Evolutionary conservation across 352 stramenopile species (phyloP).

Genomic region (Peronosclerospora sorghi): DNA sequence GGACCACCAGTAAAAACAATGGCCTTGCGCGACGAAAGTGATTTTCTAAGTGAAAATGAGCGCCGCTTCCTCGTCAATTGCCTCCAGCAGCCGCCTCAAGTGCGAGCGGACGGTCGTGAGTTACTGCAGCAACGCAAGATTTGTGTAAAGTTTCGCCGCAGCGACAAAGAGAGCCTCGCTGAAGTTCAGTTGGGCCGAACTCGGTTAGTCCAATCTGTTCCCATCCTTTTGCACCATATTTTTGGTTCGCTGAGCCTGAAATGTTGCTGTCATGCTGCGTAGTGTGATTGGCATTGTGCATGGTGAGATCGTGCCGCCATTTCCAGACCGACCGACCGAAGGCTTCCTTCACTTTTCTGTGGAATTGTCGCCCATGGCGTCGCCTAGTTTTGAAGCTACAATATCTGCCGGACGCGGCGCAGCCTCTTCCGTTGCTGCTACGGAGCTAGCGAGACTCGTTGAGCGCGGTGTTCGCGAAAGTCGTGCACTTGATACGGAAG

Average conservation of each 20-base stretch:
- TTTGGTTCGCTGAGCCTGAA: not conserved
- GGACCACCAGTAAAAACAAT: slow-evolving; percentile 18
- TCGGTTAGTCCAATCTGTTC: slow-evolving; percentile 26
- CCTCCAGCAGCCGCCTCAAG: slow-evolving; percentile 41
- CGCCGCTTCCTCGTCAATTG: slow-evolving; percentile 63
- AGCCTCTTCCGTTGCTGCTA: slow-evolving; percentile 30
- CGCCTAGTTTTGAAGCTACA: slow-evolving; percentile 58
- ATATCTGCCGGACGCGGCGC: slow-evolving; percentile 26
- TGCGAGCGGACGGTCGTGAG: slow-evolving; percentile 65
- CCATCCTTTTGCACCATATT: not conserved
- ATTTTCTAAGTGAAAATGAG: slow-evolving; percentile 77
- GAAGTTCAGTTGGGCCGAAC: slow-evolving; percentile 70
- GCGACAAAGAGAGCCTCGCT: slow-evolving; percentile 59
- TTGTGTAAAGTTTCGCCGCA: slow-evolving; percentile 73
- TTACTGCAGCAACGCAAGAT: slow-evolving; percentile 78
- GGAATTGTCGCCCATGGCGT: slow-evolving; percentile 76
- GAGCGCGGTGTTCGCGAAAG: slow-evolving; percentile 88
- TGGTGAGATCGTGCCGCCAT: slow-evolving; percentile 77
- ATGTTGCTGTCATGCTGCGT: not conserved
- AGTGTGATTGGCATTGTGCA: slow-evolving; percentile 77
- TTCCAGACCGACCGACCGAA: slow-evolving; percentile 78
- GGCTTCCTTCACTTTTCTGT: slow-evolving; percentile 82
- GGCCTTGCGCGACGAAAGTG: slow-evolving; percentile 47
- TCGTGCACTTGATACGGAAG: slow-evolving; percentile 90
- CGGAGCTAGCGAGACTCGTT: slow-evolving; percentile 81